Evolutionary conservation across 306 rosid genomes (phyloP).

Genomic region (Cucumis sativus): DNA sequence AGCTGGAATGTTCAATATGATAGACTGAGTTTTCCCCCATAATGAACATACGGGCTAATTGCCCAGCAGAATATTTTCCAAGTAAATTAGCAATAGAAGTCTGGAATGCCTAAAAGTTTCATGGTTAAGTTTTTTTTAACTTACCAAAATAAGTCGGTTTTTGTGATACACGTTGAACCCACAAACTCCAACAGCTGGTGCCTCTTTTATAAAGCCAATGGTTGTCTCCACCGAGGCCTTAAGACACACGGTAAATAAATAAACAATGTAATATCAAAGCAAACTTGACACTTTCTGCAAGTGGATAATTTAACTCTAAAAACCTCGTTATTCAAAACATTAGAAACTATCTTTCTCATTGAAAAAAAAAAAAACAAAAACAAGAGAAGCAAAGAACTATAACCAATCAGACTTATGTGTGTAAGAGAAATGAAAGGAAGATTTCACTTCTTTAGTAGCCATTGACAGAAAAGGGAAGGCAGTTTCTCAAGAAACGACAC

Average conservation of each 20-base stretch:
- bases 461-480: not conserved
- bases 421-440: not conserved
- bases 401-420: not conserved
- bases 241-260: not conserved
- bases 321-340: not conserved
- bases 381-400: not conserved
- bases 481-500: not conserved
- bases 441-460: not conserved
- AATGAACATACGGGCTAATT: not conserved
- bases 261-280: not conserved
- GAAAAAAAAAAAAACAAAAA: too few relatives aligned
- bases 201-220: conserved; percentile 75
- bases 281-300: not conserved
- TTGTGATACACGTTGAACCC: conserved; percentile 88
- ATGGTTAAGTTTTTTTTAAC: conserved; percentile 12
- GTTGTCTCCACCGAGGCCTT: conserved; percentile 49
- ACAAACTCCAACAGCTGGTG: conserved; percentile 40
- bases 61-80: not conserved
- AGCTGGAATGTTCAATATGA: not conserved
- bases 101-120: not conserved
- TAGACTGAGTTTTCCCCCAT: not conserved
- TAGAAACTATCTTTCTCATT: not conserved
- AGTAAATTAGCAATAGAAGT: not conserved
- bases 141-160: conserved; percentile 92
- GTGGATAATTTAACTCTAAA: not conserved